These are phyloP conservation scores for Polymyxa betae DNA, from an alignment of 208 protist species.

Conservation along the genomic window DNA sequence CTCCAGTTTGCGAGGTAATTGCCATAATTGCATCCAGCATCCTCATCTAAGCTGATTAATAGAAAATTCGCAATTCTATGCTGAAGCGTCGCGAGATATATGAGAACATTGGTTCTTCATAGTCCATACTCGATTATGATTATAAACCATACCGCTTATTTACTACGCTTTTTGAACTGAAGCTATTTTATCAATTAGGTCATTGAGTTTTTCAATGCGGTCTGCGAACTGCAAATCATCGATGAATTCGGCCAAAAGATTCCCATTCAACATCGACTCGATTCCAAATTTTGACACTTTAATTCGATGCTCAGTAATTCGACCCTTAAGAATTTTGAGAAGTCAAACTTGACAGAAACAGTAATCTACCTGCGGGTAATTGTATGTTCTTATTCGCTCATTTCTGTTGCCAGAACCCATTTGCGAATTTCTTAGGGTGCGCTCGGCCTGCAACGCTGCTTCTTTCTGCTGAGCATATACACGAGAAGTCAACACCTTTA, in stretches of 20 bases:
- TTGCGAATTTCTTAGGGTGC: not conserved
- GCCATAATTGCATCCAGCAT: too few relatives aligned
- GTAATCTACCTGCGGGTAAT: not conserved
- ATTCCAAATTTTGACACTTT: conserved; percentile 50
- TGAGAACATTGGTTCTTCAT: too few relatives aligned
- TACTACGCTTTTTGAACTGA: not conserved
- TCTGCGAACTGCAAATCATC: conserved; percentile 17
- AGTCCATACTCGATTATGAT: too few relatives aligned
- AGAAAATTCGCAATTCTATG: too few relatives aligned
- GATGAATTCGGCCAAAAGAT: conserved; percentile 51
- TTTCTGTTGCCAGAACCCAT: conserved; percentile 43
- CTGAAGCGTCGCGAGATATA: too few relatives aligned
- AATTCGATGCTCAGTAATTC: conserved; percentile 52
- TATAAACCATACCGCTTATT: not conserved
- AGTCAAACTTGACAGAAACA: not conserved
- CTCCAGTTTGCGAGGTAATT: not conserved
- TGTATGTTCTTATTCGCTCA: conserved; percentile 50
- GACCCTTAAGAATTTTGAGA: not conserved
- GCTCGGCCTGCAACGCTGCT: not conserved
- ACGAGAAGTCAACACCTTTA: conserved; percentile 25
- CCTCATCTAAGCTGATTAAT: too few relatives aligned
- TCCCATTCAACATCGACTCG: conserved; percentile 36
- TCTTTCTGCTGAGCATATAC: conserved; percentile 45
- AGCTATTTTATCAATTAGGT: not conserved
- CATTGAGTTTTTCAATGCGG: not conserved